Evolutionary conservation across 2,329 filamentous ascomycete genomes (phyloP), one percentile per base, ranked within the genome.

Genomic region (Catunica adiposa): DNA sequence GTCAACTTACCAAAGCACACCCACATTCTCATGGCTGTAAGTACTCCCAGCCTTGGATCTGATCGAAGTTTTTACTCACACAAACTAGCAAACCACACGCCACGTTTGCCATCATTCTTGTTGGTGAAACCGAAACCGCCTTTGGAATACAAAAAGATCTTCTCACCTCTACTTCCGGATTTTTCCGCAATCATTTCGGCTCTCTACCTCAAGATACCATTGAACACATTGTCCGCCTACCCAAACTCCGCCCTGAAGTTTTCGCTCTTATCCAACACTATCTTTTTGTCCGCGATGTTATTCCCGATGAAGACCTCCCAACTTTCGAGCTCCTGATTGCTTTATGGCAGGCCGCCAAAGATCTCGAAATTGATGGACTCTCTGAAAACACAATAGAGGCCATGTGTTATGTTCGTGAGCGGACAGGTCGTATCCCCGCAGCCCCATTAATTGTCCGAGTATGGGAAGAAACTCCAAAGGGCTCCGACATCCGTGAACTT

Each of bases 101-200:
- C 0, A 69, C 71, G 7, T 79, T 80, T 60, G 74, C 77, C 46
- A 73, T 80, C 17, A 64, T 78, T 48, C 64, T 79, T 1, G 72
- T 79, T 26, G 77, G 78, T 0, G 66, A 69, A 2, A 69, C 76
- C 0, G 72, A 77, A 61, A 64, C 64, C 14, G 76, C 77, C 0
- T 81, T 79, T 61, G 76, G 73, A 9, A 71, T 81, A 11, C 78
- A 80, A 59, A 78, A 76, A 58, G 74, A 80, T 62, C 78, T 79
- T 56, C 66, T 81, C 23, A 77, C 74, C 59, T 67, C 71, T 29
- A 73, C 73, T 59, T 79, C 75, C 7, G 62, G 66, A 1, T 71
- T 70, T 61, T 80, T 76, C 61, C 67, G 67, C 4, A 63, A 68
- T 1, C 66, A 73, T 56, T 78, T 80, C 48, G 64, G 62, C 37